These are phyloP conservation scores for Adiantum capillusveneris DNA, from an alignment of 75 land plant species.

Conservation along the genomic window DNA sequence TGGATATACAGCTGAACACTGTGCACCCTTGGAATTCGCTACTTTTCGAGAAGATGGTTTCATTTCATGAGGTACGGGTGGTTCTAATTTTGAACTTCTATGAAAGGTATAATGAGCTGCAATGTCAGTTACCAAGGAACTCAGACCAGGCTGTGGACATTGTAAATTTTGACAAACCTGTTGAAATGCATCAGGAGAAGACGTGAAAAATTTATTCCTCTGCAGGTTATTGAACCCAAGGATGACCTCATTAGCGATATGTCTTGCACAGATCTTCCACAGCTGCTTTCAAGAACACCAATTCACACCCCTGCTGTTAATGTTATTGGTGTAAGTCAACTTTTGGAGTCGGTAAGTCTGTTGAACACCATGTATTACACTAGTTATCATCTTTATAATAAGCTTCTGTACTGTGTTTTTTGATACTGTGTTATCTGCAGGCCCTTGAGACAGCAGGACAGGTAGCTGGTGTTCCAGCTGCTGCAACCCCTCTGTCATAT, in stretches of 20 bases:
- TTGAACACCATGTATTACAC: neutral
- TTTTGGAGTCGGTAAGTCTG: slow-evolving; percentile 72
- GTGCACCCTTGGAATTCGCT: slow-evolving; percentile 19
- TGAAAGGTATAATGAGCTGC: no score
- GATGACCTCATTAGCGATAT: slow-evolving; percentile 25
- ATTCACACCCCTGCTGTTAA: slow-evolving; percentile 31
- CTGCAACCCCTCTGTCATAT: slow-evolving; percentile 57
- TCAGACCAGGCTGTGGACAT: no score
- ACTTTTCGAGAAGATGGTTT: slow-evolving; percentile 19
- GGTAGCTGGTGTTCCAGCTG: slow-evolving; percentile 60
- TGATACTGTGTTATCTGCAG: slow-evolving; percentile 27
- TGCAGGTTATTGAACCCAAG: slow-evolving; percentile 21
- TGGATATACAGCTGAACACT: slow-evolving; percentile 39
- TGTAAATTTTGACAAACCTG: no score
- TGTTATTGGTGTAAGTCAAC: slow-evolving; percentile 72
- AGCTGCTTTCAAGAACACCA: slow-evolving; percentile 37
- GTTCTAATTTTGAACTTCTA: no score
- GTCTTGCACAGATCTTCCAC: slow-evolving; percentile 45
- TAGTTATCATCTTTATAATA: neutral
- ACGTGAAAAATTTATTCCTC: slow-evolving; percentile 18
- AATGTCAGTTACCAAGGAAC: no score
- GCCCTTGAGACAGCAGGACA: slow-evolving; percentile 74
- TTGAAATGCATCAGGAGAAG: no score
- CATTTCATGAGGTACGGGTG: slow-evolving; percentile 54
- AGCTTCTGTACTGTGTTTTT: neutral